Evolutionary conservation across 2,329 filamentous ascomycete species (phyloP), one percentile per base, ranked within the genome.

Genomic region (Didymosphaeria variabile): DNA sequence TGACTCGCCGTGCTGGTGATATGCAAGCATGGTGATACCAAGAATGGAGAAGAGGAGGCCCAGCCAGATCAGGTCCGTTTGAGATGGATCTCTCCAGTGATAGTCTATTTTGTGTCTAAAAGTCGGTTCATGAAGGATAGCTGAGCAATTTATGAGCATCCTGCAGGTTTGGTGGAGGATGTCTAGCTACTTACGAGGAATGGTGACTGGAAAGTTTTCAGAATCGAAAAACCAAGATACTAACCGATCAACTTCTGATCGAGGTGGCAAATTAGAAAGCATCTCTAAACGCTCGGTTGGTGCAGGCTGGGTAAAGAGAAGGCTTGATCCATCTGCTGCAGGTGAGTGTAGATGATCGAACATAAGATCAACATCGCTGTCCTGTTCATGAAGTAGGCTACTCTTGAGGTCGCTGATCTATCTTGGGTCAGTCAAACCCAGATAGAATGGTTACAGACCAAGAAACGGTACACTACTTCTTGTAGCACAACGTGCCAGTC

Each of bases 401-500:
- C 21, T 34, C n/a, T 51, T 51, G 31, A 51, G 23, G 5, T 51
- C 47, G 12, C 31, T 13, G 17, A 51, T 51, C 47, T 51, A 51
- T 2, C 29, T 51, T 29, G 7, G 9, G 31, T 51, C 9, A 51
- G 47, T 21, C 29, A 19, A 15, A 31, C 3, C 6, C n/a, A 19
- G 12, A 29, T 29, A 29, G 26, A 29, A 4, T 2, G 26, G 26
- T 5, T 29, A 29, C 26, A 29, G 6, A 29, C 26, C 26, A 49
- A 31, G 8, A 29, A 13, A 31, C 21, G 31, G 29, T 44, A 44
- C 17, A 21, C 8, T 51, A 51, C 47, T 31, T 51, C 47, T 21
- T 51, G 47, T 2, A 51, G 47, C 31, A 51, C 47, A 12, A 51
- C 9, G 36, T 51, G 47, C 47, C 47, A 51, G n/a, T 51, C 47